Base-by-base conservation (phyloP, 1,139 yeast species). In the Pichia sp. region DNA sequence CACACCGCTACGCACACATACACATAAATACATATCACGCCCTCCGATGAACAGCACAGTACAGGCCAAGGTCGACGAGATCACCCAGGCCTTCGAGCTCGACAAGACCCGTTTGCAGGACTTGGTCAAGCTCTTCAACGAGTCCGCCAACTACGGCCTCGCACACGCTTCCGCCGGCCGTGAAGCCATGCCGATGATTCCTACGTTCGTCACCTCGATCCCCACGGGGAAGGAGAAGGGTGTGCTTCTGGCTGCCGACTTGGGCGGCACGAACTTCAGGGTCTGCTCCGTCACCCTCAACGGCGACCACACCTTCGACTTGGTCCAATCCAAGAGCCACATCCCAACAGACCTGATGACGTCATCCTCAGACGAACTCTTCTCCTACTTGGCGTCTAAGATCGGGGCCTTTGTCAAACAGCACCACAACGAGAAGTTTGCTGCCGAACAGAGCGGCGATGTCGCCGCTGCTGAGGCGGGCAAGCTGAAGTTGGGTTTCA, bases 231-330 rank as follows among this genome's bases (percentile, higher is more conserved):
- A 78, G 48, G 98, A 92, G 68, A 76, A 74, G 52, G 97, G 97
- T 27, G 74, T 85, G 50, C 80, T 75, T 59, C 75, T 89, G 55
- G 96, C 96, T 51, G 93, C 90, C 17, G 96, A 88, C 67, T 76
- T 89, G 53, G 96, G 96, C 61, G 96, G 96, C 51, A 87, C 96
- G 54, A 88, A 90, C 69, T 85, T 92, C 71, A 77, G 97, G 65
- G 96, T 91, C 41, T 90, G 97, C 67, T 89, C 96, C 3, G 88
- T 91, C 49, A 68, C 78, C 41, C 77, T 92, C 62, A 77, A 82
- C 52, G 97, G 97, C 48, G 89, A 90, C 69, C 89, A 87, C 62
- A 84, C 91, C 24, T 89, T 84, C 70, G 75, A 75, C 43, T 75
- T 90, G 60, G 78, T 80, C 62, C 96, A 91, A 71, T 74, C 83